Evolutionary conservation across 164 flowering plant species (phyloP).

Genomic region (Piper betle): DNA sequence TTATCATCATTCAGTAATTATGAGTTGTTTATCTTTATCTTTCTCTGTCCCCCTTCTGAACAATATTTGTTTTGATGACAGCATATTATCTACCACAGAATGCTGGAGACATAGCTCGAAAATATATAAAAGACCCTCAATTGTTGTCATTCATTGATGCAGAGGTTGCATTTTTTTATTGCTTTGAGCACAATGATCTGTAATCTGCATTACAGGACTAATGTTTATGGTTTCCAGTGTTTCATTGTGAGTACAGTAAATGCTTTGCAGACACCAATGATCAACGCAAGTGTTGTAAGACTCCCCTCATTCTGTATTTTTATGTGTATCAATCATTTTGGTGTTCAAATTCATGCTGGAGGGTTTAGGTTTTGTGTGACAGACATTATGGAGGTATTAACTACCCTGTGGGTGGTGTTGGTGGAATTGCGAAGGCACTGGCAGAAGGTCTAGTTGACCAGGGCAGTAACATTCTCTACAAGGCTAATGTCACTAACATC

Average conservation of each 20-base stretch:
- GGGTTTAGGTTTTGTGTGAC: conserved; percentile 76
- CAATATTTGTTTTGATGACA: conserved; percentile 17
- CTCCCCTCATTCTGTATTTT: background rate
- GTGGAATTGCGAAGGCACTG: conserved; percentile 83
- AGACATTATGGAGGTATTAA: conserved; percentile 96
- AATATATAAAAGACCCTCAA: conserved; percentile 72
- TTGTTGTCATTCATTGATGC: conserved; percentile 90
- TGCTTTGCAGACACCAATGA: conserved; percentile 93
- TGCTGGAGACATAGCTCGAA: conserved; percentile 91
- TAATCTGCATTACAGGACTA: background rate
- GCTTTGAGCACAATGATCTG: background rate
- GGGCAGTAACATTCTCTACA: conserved; percentile 81
- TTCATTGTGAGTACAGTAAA: conserved; percentile 95
- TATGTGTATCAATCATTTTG: conserved; percentile 1
- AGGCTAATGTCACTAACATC: conserved; percentile 71
- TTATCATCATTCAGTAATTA: background rate
- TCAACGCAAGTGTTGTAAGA: conserved; percentile 93
- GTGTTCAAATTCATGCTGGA: conserved; percentile 1
- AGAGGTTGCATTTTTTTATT: conserved; percentile 36
- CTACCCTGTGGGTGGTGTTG: conserved; percentile 99
- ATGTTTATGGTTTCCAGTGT: conserved; percentile 45
- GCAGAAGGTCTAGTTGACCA: conserved; percentile 68
- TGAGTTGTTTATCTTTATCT: background rate
- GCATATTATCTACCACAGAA: conserved; percentile 94
- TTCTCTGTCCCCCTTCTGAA: background rate